Base-by-base conservation (phyloP, 148 eudicot species). In the Fagopyrum esculentum region DNA sequence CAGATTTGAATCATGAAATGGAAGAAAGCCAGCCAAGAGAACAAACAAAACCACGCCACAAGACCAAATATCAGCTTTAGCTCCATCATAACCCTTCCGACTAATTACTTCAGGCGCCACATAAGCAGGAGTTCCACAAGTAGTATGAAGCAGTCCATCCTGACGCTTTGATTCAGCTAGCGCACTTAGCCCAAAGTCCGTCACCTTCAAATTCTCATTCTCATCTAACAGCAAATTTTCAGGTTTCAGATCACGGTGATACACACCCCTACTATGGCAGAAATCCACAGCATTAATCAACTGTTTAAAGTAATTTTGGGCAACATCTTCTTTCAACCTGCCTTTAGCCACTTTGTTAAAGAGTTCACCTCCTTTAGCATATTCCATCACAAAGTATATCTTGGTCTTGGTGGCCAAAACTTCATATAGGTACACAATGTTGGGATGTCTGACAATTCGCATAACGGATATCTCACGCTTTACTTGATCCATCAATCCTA, bases 91-190 rank as follows among this genome's bases (percentile, higher is more conserved):
- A 16, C 97, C 97, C 76, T 84, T 86, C 83, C 86, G 80, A 69
- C 78, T 77, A 47, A 91, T 85, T 55, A 91, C 83, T 82, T 91
- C 97, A 6, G 97, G 97, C 45, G 97, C 93, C 51, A 91, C 97
- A 77, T 91, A 91, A 2, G 93, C 97, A 64, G 97, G 97, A 45
- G 97, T 89, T n/a, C 97, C 97, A 82, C 93, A 89, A 46, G 87
- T 82, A 6, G 97, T 91, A 75, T 91, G 94, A 30, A 91, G 89
- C 45, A 89, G 84, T 54, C 94, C 97, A 78, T 91, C 97, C 78
- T 84, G 88, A 73, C 81, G 86, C 71, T 85, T 91, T 1, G 88
- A 86, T 5, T 91, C 89, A 13, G 90, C 86, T 9, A 91, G 75
- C 11, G 94, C 94, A 64, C 97, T 91, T 74, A 91, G 77, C 15